phyloP scores from a whole-genome alignment of 1,139 yeast genomes.

The Diutina neorugosa region DNA sequence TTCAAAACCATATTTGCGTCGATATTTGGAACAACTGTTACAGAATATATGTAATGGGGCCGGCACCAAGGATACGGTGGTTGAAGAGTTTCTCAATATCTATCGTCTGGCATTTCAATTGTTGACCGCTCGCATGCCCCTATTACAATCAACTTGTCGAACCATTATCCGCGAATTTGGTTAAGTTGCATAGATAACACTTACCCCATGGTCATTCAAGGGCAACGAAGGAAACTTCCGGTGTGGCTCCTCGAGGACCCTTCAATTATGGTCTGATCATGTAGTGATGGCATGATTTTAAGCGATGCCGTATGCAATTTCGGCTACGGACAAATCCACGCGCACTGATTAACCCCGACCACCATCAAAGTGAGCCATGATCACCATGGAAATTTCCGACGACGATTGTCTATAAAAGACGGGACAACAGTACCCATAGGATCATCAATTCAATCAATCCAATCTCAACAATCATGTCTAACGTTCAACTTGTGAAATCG shows the following conservation, averaged over 20 bases:
- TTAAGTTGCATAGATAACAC: neutral
- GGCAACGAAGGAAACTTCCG: neutral
- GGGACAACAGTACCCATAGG: neutral
- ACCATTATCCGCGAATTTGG: neutral
- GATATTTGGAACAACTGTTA: slow-evolving; percentile 59
- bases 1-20: slow-evolving; percentile 81
- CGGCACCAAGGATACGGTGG: slow-evolving; percentile 40
- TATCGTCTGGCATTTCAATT: slow-evolving; percentile 46
- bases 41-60: slow-evolving; percentile 59
- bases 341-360: slow-evolving; percentile 8
- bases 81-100: slow-evolving; percentile 41
- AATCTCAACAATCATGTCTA: slow-evolving; percentile 3
- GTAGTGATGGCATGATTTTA: neutral
- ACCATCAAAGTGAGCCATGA: neutral
- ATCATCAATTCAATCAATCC: neutral
- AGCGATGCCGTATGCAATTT: neutral
- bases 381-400: neutral
- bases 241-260: neutral
- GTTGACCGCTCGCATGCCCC: neutral
- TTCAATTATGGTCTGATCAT: neutral
- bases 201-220: neutral
- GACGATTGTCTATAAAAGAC: neutral
- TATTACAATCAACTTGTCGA: neutral
- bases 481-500: slow-evolving; percentile 7
- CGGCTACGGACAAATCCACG: slow-evolving; percentile 3